Percentiles rank a stretch among this genome's conserved stretches.
phyloP scores from a whole-genome alignment of 2,329 filamentous ascomycete genomes.

The Trichoderma sp. region DNA sequence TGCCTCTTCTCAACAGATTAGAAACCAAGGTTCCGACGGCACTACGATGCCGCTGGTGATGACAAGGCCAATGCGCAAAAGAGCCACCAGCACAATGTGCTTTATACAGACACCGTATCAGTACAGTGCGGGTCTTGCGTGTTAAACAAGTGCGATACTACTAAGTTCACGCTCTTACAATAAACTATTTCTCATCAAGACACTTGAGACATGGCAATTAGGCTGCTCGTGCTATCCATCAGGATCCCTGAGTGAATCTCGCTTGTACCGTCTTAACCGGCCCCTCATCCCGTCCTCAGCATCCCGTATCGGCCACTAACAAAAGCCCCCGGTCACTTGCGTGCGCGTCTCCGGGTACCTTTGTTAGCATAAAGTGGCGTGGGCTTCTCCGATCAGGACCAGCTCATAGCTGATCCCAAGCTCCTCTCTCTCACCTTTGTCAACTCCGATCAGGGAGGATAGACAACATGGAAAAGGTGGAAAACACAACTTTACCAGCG shows the following conservation, averaged over 20 bases:
- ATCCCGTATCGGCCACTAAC: not conserved
- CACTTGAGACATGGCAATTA: not conserved
- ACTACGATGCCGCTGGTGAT: not conserved
- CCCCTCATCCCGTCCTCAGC: not conserved
- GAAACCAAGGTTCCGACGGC: not conserved
- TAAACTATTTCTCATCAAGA: not conserved
- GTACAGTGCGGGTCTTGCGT: not conserved
- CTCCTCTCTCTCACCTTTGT: not conserved
- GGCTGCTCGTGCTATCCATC: not conserved
- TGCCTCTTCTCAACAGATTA: not conserved
- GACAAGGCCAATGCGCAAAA: not conserved
- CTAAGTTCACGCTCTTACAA: not conserved
- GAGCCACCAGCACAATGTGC: not conserved
- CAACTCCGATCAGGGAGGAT: not conserved
- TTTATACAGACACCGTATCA: not conserved
- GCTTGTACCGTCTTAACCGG: not conserved
- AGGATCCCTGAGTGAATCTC: not conserved
- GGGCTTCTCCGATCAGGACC: not conserved
- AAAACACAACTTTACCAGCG: not conserved
- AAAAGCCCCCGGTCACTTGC: not conserved
- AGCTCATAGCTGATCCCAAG: not conserved
- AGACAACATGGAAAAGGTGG: not conserved
- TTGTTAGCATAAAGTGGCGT: conserved; percentile 4
- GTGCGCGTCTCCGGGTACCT: conserved; percentile 7
- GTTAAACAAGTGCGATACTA: not conserved